These are phyloP conservation scores for Solanum stenotomum DNA, from an alignment of 257 asterid species.

Conservation along the genomic window DNA sequence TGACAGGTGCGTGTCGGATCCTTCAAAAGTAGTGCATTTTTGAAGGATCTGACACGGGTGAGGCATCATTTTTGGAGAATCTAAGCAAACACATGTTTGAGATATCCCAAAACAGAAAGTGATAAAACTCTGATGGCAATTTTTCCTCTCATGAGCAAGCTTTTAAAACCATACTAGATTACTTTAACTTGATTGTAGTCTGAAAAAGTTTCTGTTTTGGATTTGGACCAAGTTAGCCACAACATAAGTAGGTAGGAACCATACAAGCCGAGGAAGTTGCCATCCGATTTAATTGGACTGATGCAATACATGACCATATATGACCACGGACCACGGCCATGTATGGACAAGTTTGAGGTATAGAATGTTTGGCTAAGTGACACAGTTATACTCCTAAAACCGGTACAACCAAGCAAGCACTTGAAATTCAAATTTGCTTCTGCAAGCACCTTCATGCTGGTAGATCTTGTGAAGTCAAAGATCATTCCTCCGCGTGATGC, in stretches of 20 bases:
- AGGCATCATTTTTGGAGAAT: background rate
- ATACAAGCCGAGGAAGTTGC: background rate
- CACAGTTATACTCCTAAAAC: background rate
- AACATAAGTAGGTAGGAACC: background rate
- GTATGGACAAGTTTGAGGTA: background rate
- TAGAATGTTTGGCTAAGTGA: background rate
- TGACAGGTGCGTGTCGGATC: background rate
- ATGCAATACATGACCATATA: background rate
- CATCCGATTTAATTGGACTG: background rate
- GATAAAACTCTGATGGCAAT: background rate
- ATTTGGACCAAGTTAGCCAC: background rate
- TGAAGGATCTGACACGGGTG: background rate
- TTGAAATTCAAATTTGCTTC: background rate
- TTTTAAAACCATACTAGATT: background rate
- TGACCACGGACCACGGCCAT: background rate
- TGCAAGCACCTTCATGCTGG: background rate
- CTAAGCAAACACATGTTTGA: background rate
- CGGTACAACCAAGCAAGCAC: background rate
- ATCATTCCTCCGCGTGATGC: background rate
- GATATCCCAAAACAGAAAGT: background rate
- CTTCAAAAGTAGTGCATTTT: background rate
- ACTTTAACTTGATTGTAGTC: background rate
- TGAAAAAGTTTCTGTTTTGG: background rate
- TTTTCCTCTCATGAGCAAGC: background rate
- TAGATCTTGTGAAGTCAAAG: background rate